Conservation (phyloP, 2,329 filamentous ascomycete genomes). For the Cytospora schulzeri region DNA sequence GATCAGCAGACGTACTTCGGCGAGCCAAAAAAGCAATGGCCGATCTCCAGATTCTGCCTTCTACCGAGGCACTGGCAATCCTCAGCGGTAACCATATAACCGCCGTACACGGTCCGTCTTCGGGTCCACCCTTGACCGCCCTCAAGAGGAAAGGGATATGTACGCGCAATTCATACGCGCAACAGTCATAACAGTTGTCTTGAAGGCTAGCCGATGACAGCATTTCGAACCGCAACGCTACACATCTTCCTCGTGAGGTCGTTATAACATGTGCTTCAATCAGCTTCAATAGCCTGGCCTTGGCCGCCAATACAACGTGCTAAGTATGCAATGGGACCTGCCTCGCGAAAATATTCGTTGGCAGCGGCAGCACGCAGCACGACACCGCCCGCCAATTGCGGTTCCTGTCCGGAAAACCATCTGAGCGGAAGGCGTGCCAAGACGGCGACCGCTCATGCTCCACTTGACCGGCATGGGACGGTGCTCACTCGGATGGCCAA, state of each 20-base stretch:
- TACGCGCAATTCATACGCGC: background rate
- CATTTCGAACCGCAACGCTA: background rate
- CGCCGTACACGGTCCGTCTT: background rate
- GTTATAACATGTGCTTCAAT: background rate
- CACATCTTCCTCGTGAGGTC: too few relatives aligned
- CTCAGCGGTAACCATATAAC: background rate
- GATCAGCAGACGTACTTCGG: background rate
- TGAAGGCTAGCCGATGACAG: background rate
- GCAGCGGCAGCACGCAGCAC: background rate
- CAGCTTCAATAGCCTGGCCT: background rate
- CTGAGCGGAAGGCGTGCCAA: constrained; percentile 10
- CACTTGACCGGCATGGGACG: constrained; percentile 14
- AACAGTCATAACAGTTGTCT: background rate
- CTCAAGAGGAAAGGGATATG: background rate
- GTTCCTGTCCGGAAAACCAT: background rate
- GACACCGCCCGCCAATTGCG: background rate
- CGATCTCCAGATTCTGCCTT: background rate
- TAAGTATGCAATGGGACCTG: background rate
- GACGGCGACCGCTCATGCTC: constrained; percentile 16
- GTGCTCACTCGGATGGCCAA: background rate
- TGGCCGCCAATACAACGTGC: background rate
- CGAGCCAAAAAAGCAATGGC: background rate
- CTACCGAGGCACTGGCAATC: background rate
- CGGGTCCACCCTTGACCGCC: background rate
- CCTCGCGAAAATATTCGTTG: background rate